A percentile compares a stretch with the other conserved stretches of the same genome.
phyloP scores from a whole-genome alignment of 768 basidiomycete species.

The Cubamyces sp. region DNA sequence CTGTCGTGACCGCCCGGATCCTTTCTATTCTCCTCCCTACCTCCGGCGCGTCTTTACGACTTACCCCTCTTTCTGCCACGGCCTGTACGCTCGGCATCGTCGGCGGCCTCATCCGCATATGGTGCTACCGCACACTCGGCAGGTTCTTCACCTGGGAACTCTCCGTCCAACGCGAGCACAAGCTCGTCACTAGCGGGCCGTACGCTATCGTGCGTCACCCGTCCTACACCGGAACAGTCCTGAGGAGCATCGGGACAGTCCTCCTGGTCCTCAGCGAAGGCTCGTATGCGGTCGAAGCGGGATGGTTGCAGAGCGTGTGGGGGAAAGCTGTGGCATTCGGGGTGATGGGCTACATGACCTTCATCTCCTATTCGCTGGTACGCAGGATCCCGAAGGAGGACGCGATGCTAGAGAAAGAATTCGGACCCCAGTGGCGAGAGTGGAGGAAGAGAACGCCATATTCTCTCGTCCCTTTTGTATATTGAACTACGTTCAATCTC shows the following conservation, averaged over 20 bases:
- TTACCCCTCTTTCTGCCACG: not conserved
- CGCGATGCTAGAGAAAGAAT: constrained; percentile 11
- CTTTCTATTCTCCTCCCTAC: not conserved
- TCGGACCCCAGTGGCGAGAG: constrained; percentile 10
- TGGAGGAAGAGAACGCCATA: constrained; percentile 13
- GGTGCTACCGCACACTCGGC: constrained; percentile 19
- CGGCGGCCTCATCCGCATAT: constrained; percentile 2
- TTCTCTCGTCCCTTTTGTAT: constrained; percentile 9
- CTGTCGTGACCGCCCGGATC: not conserved
- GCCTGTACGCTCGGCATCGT: not conserved
- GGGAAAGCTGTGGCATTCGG: not conserved
- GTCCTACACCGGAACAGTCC: constrained; percentile 15
- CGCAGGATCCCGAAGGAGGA: constrained; percentile 9
- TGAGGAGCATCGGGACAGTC: constrained; percentile 3
- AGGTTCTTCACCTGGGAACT: constrained; percentile 24
- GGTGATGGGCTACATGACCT: not conserved
- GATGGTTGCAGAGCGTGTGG: not conserved
- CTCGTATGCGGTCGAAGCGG: not conserved
- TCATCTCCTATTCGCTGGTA: not conserved
- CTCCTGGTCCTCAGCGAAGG: not conserved
- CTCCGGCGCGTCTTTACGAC: not conserved
- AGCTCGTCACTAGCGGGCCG: constrained; percentile 22
- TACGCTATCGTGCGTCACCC: constrained; percentile 28
- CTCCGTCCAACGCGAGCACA: constrained; percentile 17
- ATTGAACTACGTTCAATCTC: not conserved